Percentiles rank a stretch among this genome's conserved stretches.
phyloP scores from a whole-genome alignment of 306 rosid species.

The Inga leiocalycina region DNA sequence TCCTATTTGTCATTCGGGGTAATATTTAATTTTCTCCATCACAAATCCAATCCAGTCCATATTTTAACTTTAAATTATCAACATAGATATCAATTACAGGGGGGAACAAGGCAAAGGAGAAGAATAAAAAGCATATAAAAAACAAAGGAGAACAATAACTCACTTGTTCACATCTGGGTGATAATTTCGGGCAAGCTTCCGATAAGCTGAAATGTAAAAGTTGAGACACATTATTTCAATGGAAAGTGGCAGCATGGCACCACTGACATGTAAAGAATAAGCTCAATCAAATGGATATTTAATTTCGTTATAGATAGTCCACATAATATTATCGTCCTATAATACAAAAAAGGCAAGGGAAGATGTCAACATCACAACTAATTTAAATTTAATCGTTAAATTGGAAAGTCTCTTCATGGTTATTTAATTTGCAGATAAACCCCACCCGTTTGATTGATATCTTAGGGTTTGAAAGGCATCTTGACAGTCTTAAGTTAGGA shows the following conservation, averaged over 20 bases:
- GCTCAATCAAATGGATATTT: constrained; percentile 3
- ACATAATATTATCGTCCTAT: constrained; percentile 7
- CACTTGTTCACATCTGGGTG: constrained; percentile 99
- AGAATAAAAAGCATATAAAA: not conserved
- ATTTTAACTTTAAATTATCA: too few species aligned
- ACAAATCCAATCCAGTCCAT: too few species aligned
- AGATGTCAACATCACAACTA: constrained; percentile 1
- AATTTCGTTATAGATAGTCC: not conserved
- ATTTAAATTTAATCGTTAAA: not conserved
- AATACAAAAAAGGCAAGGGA: constrained; percentile 15
- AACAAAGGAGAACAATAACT: constrained; percentile 37
- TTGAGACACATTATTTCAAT: constrained; percentile 16
- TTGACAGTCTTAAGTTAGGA: not conserved
- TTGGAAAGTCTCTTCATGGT: not conserved
- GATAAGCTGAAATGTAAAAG: constrained; percentile 72
- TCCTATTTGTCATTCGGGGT: too few species aligned
- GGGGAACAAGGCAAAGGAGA: not conserved
- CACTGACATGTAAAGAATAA: not conserved
- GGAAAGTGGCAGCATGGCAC: not conserved
- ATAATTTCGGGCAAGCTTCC: constrained; percentile 93
- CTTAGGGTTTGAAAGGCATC: constrained; percentile 3
- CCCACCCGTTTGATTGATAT: constrained; percentile 6
- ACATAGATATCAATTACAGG: too few species aligned
- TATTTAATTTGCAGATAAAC: not conserved
- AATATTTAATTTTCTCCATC: too few species aligned